These are phyloP conservation scores for Gardenia jasminoides DNA, from an alignment of 257 asterid genomes.

Conservation along the genomic window DNA sequence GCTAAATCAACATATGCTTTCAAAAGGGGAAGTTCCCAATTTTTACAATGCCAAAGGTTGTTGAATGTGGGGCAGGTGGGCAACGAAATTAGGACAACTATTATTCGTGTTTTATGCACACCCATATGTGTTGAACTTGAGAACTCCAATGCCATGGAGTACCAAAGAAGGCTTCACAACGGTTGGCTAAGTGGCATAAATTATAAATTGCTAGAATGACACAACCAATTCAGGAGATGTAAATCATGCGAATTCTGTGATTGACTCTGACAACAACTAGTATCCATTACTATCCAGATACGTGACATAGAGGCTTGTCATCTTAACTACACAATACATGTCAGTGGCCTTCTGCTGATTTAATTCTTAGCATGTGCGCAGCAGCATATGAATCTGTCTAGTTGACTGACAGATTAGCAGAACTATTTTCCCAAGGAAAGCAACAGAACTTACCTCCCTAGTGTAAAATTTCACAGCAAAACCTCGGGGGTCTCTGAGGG, in stretches of 20 bases:
- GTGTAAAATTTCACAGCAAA: conserved; percentile 66
- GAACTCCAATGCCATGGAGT: neutral
- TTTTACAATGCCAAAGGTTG: neutral
- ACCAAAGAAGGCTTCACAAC: neutral
- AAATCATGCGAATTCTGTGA: neutral
- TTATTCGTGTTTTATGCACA: neutral
- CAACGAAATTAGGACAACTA: neutral
- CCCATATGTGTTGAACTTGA: neutral
- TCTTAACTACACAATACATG: neutral
- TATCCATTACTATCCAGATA: neutral
- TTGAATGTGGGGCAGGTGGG: neutral
- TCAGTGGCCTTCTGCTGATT: neutral
- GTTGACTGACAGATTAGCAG: neutral
- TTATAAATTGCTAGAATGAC: too few relatives aligned
- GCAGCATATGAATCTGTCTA: neutral
- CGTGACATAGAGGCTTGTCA: neutral
- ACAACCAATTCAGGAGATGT: neutral
- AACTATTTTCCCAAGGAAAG: neutral
- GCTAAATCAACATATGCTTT: neutral
- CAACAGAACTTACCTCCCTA: conserved; percentile 39
- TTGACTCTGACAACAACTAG: neutral
- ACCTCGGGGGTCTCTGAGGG: conserved; percentile 94
- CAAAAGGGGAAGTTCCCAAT: neutral
- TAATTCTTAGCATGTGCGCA: neutral
- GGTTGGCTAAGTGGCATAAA: neutral